phyloP scores from a whole-genome alignment of 148 eudicot species.

The Fallopia convolvulus region DNA sequence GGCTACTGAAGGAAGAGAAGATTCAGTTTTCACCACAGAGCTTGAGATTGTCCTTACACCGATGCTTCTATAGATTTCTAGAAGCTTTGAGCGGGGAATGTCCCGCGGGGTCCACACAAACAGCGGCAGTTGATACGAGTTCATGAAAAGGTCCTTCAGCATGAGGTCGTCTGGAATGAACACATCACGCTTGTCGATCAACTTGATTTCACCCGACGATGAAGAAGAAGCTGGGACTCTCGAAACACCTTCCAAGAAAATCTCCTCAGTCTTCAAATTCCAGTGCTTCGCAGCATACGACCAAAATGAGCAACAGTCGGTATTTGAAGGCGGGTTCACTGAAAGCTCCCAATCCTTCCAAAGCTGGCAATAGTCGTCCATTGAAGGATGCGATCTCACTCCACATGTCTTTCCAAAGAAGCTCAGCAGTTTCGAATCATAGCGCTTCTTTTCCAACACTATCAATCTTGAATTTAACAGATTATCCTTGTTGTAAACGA shows the following conservation, averaged over 20 bases:
- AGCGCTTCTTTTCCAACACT: conserved; percentile 33
- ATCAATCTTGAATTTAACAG: conserved; percentile 31
- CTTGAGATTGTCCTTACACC: conserved; percentile 48
- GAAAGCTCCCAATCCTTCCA: conserved; percentile 64
- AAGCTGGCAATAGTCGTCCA: conserved; percentile 43
- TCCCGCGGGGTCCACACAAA: conserved; percentile 58
- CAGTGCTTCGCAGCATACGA: conserved; percentile 22
- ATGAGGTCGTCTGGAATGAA: conserved; percentile 57
- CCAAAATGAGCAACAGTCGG: conserved; percentile 55
- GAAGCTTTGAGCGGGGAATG: conserved; percentile 27
- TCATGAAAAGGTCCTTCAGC: conserved; percentile 38
- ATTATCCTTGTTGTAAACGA: conserved; percentile 35
- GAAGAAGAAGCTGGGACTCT: conserved; percentile 41
- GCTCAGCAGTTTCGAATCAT: conserved; percentile 22
- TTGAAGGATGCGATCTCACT: conserved; percentile 39
- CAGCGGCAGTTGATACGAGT: conserved; percentile 24
- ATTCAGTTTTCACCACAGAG: conserved; percentile 23
- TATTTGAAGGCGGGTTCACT: conserved; percentile 15
- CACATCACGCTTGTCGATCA: conserved; percentile 39
- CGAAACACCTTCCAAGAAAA: conserved; percentile 17
- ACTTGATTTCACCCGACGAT: conserved; percentile 19
- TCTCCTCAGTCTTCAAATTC: conserved; percentile 19
- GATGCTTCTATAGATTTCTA: conserved; percentile 37
- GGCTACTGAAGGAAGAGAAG: conserved; percentile 3
- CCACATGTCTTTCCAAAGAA: conserved; percentile 35